phyloP scores from a whole-genome alignment of 805 yeast species.

The Phaffomyces antillensis region DNA sequence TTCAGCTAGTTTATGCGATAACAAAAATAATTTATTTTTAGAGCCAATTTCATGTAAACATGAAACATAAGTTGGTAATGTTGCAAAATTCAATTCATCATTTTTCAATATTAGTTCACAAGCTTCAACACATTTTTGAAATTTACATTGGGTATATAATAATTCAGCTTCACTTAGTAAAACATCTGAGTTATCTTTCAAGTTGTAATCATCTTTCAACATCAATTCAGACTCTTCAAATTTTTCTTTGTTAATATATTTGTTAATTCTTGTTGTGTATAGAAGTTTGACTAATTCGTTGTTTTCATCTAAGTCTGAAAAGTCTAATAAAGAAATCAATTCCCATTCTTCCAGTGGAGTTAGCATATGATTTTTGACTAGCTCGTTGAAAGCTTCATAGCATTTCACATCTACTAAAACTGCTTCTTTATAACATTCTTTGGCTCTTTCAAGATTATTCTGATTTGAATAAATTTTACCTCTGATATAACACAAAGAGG shows the following conservation, averaged over 20 bases:
- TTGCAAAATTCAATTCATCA: slow-evolving; percentile 67
- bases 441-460: slow-evolving; percentile 79
- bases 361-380: slow-evolving; percentile 63
- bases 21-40: slow-evolving; percentile 67
- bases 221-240: slow-evolving; percentile 61
- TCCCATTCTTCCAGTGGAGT: slow-evolving; percentile 88
- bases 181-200: slow-evolving; percentile 65
- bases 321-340: slow-evolving; percentile 53
- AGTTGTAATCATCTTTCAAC: slow-evolving; percentile 63
- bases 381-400: slow-evolving; percentile 83
- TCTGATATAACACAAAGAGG: slow-evolving; percentile 78
- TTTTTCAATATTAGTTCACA: slow-evolving; percentile 50
- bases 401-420: slow-evolving; percentile 83
- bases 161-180: slow-evolving; percentile 62
- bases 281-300: slow-evolving; percentile 71
- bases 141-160: slow-evolving; percentile 68
- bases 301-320: slow-evolving; percentile 70
- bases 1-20: slow-evolving; percentile 83
- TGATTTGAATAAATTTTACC: slow-evolving; percentile 80
- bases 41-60: slow-evolving; percentile 82
- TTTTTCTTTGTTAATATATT: slow-evolving; percentile 52
- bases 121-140: slow-evolving; percentile 62
- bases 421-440: slow-evolving; percentile 82
- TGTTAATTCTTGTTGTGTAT: slow-evolving; percentile 70
- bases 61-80: slow-evolving; percentile 73